Conservation (phyloP, 2,329 filamentous ascomycete genomes). For the Endothia cerciana region DNA sequence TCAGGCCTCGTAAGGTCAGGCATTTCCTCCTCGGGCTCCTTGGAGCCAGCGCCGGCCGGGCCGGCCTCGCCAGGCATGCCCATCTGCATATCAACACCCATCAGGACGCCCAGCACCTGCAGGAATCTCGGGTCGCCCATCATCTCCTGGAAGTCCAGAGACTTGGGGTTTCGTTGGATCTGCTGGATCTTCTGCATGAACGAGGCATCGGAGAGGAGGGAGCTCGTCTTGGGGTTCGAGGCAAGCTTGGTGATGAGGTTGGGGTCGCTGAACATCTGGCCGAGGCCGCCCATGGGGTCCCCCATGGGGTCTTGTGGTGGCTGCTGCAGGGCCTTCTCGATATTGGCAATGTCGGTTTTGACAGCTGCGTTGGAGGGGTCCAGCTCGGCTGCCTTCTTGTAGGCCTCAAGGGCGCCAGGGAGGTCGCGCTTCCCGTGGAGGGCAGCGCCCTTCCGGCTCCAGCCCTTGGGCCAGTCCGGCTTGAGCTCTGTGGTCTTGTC, state of each 20-base stretch:
- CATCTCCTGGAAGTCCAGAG: conserved; percentile 66
- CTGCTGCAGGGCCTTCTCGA: conserved; percentile 84
- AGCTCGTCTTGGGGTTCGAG: conserved; percentile 88
- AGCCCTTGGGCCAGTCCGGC: conserved; percentile 97
- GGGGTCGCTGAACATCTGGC: conserved; percentile 92
- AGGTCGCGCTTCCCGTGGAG: conserved; percentile 87
- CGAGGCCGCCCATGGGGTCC: conserved; percentile 74
- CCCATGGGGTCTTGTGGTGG: conserved; percentile 24
- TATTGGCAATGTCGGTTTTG: conserved; percentile 82
- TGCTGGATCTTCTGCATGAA: conserved; percentile 92
- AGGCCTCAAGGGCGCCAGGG: conserved; percentile 83
- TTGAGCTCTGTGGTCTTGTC: conserved; percentile 93
- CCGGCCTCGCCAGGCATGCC: conserved; percentile 40
- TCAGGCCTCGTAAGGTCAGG: conserved; percentile 59
- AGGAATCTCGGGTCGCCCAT: conserved; percentile 92
- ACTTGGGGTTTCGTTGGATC: conserved; percentile 79
- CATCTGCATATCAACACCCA: conserved; percentile 91
- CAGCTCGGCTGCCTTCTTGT: conserved; percentile 90
- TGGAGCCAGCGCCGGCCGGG: conserved; percentile 42
- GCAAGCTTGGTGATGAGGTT: conserved; percentile 89
- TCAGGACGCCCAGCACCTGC: conserved; percentile 88
- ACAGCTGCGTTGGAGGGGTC: conserved; percentile 91
- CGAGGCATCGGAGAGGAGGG: conserved; percentile 75
- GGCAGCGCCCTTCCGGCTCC: conserved; percentile 89
- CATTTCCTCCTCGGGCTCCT: conserved; percentile 77